Conservation (phyloP, 306 rosid species). For the Urtica urens region DNA sequence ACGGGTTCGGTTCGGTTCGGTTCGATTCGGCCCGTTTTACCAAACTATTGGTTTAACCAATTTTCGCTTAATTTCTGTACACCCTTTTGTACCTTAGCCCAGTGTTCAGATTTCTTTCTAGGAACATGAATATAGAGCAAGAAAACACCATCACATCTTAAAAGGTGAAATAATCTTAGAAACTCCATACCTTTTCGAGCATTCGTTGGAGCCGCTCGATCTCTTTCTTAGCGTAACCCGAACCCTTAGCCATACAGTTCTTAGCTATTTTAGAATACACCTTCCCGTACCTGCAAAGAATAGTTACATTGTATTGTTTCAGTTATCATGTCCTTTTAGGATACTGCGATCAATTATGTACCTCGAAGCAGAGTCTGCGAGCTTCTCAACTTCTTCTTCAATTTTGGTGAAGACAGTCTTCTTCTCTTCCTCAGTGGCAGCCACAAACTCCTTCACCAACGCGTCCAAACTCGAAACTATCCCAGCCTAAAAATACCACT, state of each 20-base stretch:
- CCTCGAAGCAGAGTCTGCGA: conserved; percentile 62
- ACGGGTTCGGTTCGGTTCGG: too few species aligned
- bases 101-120: neutral
- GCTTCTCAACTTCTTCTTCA: conserved; percentile 65
- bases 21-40: too few species aligned
- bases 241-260: conserved; percentile 57
- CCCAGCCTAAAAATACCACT: conserved; percentile 58
- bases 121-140: too few species aligned
- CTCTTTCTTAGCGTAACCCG: conserved; percentile 56
- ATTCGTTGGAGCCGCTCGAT: conserved; percentile 58
- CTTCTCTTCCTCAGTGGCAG: conserved; percentile 45
- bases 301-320: neutral
- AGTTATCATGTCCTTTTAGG: too few species aligned
- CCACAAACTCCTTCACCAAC: conserved; percentile 64
- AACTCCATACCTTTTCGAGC: conserved; percentile 55
- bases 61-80: too few species aligned
- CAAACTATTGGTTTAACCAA: too few species aligned
- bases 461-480: conserved; percentile 36
- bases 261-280: conserved; percentile 59
- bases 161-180: too few species aligned
- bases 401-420: conserved; percentile 36
- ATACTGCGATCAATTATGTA: conserved; percentile 5
- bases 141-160: too few species aligned
- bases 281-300: conserved; percentile 44
- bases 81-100: too few species aligned